Evolutionary conservation across 2,329 filamentous ascomycete genomes (phyloP).

Genomic region (Trichoderma atroviride): DNA sequence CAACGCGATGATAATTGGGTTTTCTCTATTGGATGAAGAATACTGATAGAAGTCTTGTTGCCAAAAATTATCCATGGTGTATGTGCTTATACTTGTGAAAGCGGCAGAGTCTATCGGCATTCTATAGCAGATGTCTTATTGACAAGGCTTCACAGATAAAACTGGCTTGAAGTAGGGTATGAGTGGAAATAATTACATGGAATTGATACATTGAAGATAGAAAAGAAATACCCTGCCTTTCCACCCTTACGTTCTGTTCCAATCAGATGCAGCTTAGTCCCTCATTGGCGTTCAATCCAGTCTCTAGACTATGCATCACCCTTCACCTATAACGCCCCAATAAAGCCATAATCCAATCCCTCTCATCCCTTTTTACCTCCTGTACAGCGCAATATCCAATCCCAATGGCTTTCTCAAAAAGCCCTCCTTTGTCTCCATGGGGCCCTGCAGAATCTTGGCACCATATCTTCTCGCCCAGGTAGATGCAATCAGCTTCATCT

Average conservation of each 20-base stretch:
- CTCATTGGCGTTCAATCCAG: not conserved
- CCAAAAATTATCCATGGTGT: not conserved
- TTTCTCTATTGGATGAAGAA: not conserved
- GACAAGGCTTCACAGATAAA: not conserved
- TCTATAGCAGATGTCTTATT: not conserved
- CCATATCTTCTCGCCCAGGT: constrained; percentile 62
- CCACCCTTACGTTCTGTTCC: not conserved
- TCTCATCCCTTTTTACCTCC: constrained; percentile 27
- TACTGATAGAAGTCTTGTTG: not conserved
- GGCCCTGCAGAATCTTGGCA: constrained; percentile 55
- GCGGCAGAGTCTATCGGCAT: not conserved
- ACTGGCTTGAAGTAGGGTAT: not conserved
- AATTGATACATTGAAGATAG: not conserved
- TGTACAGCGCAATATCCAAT: constrained; percentile 49
- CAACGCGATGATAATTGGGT: not conserved
- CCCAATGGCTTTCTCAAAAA: constrained; percentile 80
- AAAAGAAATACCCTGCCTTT: not conserved
- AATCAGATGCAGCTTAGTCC: not conserved
- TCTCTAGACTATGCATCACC: not conserved
- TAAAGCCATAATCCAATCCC: not conserved
- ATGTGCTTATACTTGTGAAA: not conserved
- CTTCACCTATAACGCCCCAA: not conserved
- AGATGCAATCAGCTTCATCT: constrained; percentile 75
- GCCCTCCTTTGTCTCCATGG: constrained; percentile 75
- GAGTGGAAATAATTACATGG: not conserved